These are phyloP conservation scores for Pseudogymnoascus sp. DNA, from an alignment of 2,329 filamentous ascomycete genomes.

Conservation along the genomic window DNA sequence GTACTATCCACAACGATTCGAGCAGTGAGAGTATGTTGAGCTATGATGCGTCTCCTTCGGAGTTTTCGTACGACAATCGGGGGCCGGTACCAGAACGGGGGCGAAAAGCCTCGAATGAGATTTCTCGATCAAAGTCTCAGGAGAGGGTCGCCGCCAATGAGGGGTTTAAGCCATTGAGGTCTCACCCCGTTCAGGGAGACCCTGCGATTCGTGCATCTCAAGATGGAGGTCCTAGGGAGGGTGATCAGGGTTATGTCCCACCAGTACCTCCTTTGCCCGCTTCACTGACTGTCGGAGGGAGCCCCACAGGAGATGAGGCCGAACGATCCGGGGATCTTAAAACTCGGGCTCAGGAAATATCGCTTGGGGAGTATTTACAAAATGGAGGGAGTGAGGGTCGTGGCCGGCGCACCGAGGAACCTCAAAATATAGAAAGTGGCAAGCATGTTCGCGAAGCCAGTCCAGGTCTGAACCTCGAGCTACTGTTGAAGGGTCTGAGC, in stretches of 20 bases:
- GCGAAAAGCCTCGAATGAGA: background rate
- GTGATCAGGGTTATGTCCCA: background rate
- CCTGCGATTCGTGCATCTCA: background rate
- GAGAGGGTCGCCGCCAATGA: background rate
- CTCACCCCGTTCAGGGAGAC: background rate
- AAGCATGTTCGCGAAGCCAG: background rate
- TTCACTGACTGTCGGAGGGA: background rate
- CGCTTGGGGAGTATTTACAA: background rate
- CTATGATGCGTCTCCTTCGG: conserved; percentile 60
- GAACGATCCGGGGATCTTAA: background rate
- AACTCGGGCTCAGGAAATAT: background rate
- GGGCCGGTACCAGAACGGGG: background rate
- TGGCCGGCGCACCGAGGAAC: background rate
- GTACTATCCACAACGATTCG: conserved; percentile 41
- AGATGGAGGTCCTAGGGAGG: background rate
- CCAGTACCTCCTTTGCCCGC: background rate
- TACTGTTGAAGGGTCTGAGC: conserved; percentile 30
- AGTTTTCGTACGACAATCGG: conserved; percentile 49
- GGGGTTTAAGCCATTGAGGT: background rate
- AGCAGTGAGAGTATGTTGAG: conserved; percentile 63
- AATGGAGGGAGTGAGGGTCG: background rate
- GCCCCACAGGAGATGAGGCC: background rate
- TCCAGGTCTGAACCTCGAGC: conserved; percentile 26
- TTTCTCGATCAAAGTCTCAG: background rate
- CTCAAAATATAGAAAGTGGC: background rate